phyloP scores from a whole-genome alignment of 768 basidiomycete genomes.

The Mrakia blollopis region DNA sequence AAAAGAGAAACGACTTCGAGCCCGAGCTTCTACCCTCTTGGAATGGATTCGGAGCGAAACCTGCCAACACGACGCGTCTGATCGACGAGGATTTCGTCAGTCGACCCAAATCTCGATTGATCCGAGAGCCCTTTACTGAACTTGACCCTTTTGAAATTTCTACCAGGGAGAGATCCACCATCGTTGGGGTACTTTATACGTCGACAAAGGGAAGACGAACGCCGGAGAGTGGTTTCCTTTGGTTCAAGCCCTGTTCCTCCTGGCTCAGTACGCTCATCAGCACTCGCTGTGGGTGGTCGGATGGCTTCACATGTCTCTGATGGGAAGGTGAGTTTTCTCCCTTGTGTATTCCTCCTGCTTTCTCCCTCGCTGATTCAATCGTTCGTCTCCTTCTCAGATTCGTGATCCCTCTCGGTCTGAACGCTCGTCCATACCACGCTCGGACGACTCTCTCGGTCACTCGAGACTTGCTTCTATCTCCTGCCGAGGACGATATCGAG shows the following conservation, averaged over 20 bases:
- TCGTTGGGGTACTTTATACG: not conserved
- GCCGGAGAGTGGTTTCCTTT: not conserved
- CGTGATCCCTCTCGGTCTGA: constrained; percentile 9
- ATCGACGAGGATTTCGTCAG: constrained; percentile 15
- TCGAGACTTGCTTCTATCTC: not conserved
- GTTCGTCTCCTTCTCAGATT: not conserved
- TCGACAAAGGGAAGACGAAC: constrained; percentile 4
- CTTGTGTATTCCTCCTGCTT: not conserved
- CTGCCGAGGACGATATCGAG: not conserved
- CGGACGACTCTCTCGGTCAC: too few relatives aligned
- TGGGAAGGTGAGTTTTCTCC: not conserved
- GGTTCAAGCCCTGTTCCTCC: not conserved
- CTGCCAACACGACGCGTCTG: not conserved
- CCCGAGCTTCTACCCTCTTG: not conserved
- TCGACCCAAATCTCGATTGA: not conserved
- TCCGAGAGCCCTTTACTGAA: not conserved
- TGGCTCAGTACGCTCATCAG: constrained; percentile 8
- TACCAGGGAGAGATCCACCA: not conserved
- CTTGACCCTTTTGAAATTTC: not conserved
- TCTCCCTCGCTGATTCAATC: not conserved
- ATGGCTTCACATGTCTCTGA: not conserved
- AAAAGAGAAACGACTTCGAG: constrained; percentile 1
- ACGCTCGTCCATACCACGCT: not conserved
- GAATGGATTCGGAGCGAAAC: not conserved
- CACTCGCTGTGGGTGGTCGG: not conserved